phyloP scores from a whole-genome alignment of 805 yeast genomes.

The Candida berthetii region DNA sequence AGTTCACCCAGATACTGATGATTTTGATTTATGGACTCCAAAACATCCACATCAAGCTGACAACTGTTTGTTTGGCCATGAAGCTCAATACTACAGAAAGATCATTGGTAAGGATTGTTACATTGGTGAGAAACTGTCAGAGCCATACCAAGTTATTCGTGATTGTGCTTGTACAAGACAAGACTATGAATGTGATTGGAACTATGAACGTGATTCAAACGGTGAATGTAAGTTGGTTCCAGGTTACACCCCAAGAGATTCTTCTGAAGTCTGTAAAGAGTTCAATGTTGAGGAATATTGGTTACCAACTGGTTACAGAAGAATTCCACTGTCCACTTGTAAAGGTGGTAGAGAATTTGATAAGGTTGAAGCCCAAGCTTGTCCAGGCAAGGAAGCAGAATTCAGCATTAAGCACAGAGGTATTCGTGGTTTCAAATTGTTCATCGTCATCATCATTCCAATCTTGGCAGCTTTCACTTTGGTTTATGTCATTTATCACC shows the following conservation, averaged over 20 bases:
- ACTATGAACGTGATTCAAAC: slow-evolving; percentile 61
- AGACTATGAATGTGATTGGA: slow-evolving; percentile 94
- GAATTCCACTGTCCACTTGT: slow-evolving; percentile 81
- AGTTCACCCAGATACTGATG: slow-evolving; percentile 38
- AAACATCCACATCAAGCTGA: slow-evolving; percentile 43
- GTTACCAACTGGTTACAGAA: slow-evolving; percentile 90
- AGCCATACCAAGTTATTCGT: slow-evolving; percentile 48
- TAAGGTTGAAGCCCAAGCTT: slow-evolving; percentile 56
- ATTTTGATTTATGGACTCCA: slow-evolving; percentile 63
- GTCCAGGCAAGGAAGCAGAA: slow-evolving; percentile 81
- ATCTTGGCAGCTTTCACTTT: slow-evolving; percentile 40
- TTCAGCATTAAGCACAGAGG: slow-evolving; percentile 48
- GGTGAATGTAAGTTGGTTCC: slow-evolving; percentile 83
- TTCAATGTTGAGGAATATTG: slow-evolving; percentile 61
- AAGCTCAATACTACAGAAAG: slow-evolving; percentile 52
- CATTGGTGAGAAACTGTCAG: slow-evolving; percentile 51
- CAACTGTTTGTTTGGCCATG: slow-evolving; percentile 69
- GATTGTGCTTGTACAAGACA: slow-evolving; percentile 82
- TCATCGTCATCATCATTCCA: slow-evolving; percentile 53
- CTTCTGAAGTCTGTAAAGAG: slow-evolving; percentile 52
- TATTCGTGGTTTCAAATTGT: slow-evolving; percentile 46
- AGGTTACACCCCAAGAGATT: slow-evolving; percentile 66
- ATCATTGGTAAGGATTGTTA: slow-evolving; percentile 57
- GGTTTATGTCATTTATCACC: slow-evolving; percentile 72
- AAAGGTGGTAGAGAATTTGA: slow-evolving; percentile 73